phyloP scores from a whole-genome alignment of 2,329 filamentous ascomycete species.

The Phialophora tarda region DNA sequence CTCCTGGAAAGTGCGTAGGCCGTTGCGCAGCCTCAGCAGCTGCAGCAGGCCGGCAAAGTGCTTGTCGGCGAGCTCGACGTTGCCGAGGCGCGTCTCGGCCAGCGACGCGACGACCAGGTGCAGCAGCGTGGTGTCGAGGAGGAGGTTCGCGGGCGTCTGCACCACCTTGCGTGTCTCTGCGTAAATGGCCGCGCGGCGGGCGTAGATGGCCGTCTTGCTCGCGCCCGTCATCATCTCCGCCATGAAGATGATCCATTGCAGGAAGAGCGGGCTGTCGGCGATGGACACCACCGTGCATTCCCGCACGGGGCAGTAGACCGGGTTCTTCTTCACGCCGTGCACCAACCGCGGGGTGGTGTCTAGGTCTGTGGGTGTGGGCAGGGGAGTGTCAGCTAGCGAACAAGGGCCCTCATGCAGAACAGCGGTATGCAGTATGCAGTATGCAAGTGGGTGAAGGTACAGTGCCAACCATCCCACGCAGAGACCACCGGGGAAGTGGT shows the following conservation, averaged over 20 bases:
- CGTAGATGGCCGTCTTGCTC: neutral
- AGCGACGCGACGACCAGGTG: neutral
- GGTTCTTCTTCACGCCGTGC: neutral
- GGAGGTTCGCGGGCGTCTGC: neutral
- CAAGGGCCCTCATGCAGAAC: neutral
- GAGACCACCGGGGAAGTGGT: no score
- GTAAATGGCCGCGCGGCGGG: neutral
- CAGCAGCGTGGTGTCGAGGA: neutral
- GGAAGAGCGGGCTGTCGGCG: neutral
- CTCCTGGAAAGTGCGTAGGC: conserved; percentile 1
- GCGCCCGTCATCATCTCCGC: conserved; percentile 2
- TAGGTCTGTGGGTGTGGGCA: neutral
- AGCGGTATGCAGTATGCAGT: neutral
- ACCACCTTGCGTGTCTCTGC: neutral
- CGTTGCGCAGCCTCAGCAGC: conserved; percentile 1
- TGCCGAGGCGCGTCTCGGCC: conserved; percentile 1
- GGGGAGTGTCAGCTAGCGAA: neutral
- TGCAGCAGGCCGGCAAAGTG: neutral
- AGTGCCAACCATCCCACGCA: neutral
- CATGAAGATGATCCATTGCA: conserved; percentile 3
- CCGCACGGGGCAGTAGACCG: neutral
- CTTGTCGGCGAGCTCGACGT: conserved; percentile 1
- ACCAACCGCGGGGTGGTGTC: neutral
- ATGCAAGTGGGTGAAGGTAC: neutral
- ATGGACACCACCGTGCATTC: conserved; percentile 1